Percentiles rank a stretch among this genome's conserved stretches.
phyloP scores from a whole-genome alignment of 306 rosid species.

The Ceratonia siliqua region DNA sequence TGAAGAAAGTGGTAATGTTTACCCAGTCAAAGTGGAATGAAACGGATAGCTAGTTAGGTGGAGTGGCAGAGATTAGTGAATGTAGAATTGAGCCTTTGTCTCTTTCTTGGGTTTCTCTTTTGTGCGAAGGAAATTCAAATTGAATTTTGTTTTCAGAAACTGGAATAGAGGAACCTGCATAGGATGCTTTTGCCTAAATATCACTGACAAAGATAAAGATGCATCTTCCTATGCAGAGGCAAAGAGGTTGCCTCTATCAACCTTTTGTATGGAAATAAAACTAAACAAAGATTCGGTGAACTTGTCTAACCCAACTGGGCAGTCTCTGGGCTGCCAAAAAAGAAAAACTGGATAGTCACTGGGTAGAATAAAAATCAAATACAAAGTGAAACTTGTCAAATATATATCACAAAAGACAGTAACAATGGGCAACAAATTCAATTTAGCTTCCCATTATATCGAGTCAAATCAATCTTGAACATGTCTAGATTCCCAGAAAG shows the following conservation, averaged over 20 bases:
- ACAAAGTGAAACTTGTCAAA: background rate
- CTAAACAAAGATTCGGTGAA: background rate
- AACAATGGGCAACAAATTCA: background rate
- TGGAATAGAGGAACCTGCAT: background rate
- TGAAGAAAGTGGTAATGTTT: background rate
- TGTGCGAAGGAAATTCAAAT: background rate
- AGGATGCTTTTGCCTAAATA: background rate
- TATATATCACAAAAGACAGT: background rate
- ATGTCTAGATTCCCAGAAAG: too few relatives aligned
- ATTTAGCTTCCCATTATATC: background rate
- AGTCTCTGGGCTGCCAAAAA: conserved; percentile 18
- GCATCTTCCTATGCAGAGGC: background rate
- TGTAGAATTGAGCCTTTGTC: background rate
- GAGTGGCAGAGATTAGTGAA: background rate
- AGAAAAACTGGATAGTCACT: background rate
- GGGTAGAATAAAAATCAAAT: background rate
- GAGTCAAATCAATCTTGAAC: background rate
- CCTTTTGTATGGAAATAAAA: background rate
- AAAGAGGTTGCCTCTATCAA: background rate
- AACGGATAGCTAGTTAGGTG: background rate
- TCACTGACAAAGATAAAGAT: background rate
- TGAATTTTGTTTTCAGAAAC: background rate
- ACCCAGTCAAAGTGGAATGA: background rate
- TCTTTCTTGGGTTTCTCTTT: background rate
- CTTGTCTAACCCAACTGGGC: background rate